phyloP scores from a whole-genome alignment of 306 rosid species.

The Senna tora region DNA sequence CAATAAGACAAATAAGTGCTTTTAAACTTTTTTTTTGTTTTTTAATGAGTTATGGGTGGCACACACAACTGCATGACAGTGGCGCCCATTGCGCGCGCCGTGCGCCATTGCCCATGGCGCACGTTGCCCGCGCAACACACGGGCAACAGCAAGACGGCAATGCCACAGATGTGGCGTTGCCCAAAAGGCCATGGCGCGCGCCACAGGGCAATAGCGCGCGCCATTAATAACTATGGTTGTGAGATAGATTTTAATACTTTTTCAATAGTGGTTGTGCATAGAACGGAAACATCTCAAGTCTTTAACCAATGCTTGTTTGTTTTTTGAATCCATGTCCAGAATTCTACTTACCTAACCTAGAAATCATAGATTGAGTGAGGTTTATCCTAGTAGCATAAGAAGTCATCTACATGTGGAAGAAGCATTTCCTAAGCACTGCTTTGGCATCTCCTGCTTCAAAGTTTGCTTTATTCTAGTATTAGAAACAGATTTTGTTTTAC shows the following conservation, averaged over 20 bases:
- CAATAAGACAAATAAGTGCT: too few relatives aligned
- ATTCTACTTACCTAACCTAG: neutral
- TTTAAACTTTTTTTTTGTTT: too few relatives aligned
- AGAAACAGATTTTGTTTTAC: constrained; percentile 4
- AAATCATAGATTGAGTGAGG: constrained; percentile 3
- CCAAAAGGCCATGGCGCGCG: too few relatives aligned
- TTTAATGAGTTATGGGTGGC: too few relatives aligned
- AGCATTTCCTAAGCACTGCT: neutral
- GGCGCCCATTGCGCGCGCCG: too few relatives aligned
- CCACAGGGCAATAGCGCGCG: too few relatives aligned
- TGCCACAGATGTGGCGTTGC: too few relatives aligned
- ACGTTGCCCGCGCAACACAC: too few relatives aligned
- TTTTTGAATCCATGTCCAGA: neutral
- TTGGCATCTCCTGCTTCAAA: neutral
- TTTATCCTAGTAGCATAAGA: neutral
- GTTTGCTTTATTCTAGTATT: neutral
- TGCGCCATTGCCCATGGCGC: too few relatives aligned
- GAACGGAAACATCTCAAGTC: neutral
- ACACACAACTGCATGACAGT: too few relatives aligned
- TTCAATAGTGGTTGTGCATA: neutral
- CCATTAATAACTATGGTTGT: too few relatives aligned
- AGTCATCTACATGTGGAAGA: neutral
- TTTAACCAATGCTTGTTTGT: neutral
- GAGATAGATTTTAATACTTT: neutral
- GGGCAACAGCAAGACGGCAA: too few relatives aligned